Percentiles rank a stretch among this genome's conserved stretches.
phyloP scores from a whole-genome alignment of 108 stramenopile species.

The Mayamaea pseudoterrestris region DNA sequence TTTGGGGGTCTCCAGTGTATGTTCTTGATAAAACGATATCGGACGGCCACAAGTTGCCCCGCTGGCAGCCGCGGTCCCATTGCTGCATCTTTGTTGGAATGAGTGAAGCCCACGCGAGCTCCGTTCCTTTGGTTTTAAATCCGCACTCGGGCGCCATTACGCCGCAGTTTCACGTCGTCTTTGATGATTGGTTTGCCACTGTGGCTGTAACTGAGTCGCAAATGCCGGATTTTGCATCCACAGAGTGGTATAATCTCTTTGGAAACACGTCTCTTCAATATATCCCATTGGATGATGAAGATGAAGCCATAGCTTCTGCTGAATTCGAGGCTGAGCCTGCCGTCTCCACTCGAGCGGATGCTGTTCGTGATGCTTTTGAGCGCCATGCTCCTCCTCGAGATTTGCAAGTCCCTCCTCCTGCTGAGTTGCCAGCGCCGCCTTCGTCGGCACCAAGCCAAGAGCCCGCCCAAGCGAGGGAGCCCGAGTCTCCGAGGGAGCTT shows the following conservation, averaged over 20 bases:
- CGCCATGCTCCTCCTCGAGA: too few species aligned
- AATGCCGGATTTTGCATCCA: slow-evolving; percentile 3
- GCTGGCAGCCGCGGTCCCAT: slow-evolving; percentile 12
- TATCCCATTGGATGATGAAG: slow-evolving; percentile 2
- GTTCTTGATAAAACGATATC: slow-evolving; percentile 16
- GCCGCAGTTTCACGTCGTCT: slow-evolving; percentile 27
- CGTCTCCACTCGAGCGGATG: too few species aligned
- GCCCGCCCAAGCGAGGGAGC: too few species aligned
- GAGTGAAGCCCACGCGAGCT: slow-evolving; percentile 3
- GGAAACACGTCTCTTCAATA: slow-evolving; percentile 7
- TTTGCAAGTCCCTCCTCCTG: too few species aligned
- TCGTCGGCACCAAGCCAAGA: too few species aligned
- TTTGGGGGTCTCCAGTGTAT: slow-evolving; percentile 26
- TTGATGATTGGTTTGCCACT: slow-evolving; percentile 28
- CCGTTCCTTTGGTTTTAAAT: slow-evolving; percentile 6
- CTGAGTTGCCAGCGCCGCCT: too few species aligned
- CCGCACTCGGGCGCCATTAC: slow-evolving; percentile 12
- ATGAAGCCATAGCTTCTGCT: neutral
- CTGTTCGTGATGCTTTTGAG: too few species aligned
- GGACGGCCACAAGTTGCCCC: slow-evolving; percentile 21
- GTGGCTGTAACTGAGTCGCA: slow-evolving; percentile 11
- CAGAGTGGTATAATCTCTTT: slow-evolving; percentile 14
- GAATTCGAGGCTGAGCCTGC: neutral
- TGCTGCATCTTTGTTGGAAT: slow-evolving; percentile 18
- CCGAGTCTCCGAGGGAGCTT: too few species aligned